Evolutionary conservation across 495 filamentous ascomycete genomes (phyloP).

Genomic region (Aspergillus mulundensis): DNA sequence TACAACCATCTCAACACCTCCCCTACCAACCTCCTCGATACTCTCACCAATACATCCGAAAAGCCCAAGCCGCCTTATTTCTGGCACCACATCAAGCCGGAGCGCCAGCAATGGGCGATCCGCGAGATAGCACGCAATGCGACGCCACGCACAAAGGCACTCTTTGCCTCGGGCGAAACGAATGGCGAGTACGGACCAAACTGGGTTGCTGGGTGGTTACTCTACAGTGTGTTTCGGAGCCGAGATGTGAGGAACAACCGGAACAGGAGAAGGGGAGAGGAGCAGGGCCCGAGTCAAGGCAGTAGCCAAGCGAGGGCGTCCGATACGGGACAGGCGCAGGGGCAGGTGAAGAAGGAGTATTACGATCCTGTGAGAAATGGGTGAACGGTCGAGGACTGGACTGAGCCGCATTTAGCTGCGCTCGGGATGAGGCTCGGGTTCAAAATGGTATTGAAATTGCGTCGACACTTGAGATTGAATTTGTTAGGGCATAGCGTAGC

Average conservation of each 20-base stretch:
- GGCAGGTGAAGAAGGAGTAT: constrained; percentile 32
- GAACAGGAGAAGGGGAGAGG: constrained; percentile 41
- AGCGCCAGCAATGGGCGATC: constrained; percentile 39
- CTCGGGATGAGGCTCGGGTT: background rate
- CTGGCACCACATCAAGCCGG: constrained; percentile 45
- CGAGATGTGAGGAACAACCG: constrained; percentile 54
- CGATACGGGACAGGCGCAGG: constrained; percentile 14
- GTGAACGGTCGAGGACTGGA: background rate
- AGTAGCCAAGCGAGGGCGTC: background rate
- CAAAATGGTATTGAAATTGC: background rate
- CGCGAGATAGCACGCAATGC: constrained; percentile 38
- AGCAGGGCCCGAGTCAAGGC: background rate
- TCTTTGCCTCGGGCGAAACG: constrained; percentile 38
- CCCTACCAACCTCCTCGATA: constrained; percentile 38
- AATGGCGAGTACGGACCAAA: constrained; percentile 47
- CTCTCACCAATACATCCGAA: constrained; percentile 9
- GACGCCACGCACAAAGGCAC: constrained; percentile 28
- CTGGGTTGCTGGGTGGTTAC: constrained; percentile 55
- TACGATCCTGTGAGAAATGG: constrained; percentile 48
- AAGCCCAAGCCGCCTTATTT: constrained; percentile 33
- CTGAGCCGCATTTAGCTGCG: background rate
- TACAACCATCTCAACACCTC: constrained; percentile 43
- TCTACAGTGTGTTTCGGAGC: constrained; percentile 57
- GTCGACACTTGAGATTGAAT: background rate
- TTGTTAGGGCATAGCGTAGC: constrained; percentile 7